These are phyloP conservation scores for Myriosclerotinia scirpicola DNA, from an alignment of 2,329 filamentous ascomycete species.

Conservation along the genomic window DNA sequence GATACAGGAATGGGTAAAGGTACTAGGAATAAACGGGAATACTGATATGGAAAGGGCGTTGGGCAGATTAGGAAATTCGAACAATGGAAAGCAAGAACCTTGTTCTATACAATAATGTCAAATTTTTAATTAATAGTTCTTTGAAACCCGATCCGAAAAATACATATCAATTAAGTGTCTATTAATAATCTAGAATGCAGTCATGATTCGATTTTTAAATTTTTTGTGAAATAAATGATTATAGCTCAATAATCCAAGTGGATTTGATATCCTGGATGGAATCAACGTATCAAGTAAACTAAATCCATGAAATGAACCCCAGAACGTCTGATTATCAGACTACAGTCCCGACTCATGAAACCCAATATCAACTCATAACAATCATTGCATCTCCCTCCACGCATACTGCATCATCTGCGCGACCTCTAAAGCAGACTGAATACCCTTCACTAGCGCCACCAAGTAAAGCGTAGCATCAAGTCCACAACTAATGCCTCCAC, in stretches of 20 bases:
- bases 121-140: background rate
- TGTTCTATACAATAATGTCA: background rate
- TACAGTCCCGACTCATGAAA: background rate
- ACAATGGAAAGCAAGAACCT: background rate
- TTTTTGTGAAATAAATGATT: background rate
- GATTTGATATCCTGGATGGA: background rate
- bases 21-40: no score
- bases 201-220: background rate
- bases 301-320: no score
- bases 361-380: background rate
- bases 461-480: slow-evolving; percentile 64
- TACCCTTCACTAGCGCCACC: slow-evolving; percentile 17
- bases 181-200: background rate
- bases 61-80: no score
- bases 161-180: background rate
- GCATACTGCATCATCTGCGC: slow-evolving; percentile 23
- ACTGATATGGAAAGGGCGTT: no score
- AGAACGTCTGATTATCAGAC: background rate
- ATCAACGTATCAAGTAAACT: no score
- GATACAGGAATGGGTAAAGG: no score
- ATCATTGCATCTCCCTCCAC: slow-evolving; percentile 23
- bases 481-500: slow-evolving; percentile 75
- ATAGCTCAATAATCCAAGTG: background rate
- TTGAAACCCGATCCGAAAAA: background rate
- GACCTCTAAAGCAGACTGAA: background rate